Conservation (phyloP, 2,329 filamentous ascomycete species). For the Coniella vitis region DNA sequence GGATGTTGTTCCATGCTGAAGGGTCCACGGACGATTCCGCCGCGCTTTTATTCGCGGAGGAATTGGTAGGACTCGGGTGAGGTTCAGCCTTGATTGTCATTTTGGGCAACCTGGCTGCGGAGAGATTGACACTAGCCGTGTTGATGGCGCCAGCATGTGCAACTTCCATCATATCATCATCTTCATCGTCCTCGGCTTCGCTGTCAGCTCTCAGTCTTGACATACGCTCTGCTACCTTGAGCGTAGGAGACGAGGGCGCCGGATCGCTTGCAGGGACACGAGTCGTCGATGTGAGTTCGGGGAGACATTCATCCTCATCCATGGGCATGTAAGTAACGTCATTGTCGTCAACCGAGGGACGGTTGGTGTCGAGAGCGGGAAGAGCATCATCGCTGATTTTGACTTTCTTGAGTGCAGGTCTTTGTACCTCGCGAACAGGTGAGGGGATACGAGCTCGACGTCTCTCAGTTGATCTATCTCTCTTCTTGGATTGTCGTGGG, state of each 20-base stretch:
- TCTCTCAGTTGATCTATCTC: slow-evolving; percentile 67
- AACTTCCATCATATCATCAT: slow-evolving; percentile 83
- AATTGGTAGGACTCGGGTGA: slow-evolving; percentile 66
- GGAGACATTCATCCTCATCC: slow-evolving; percentile 53
- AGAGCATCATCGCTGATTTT: slow-evolving; percentile 45
- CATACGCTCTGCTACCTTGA: slow-evolving; percentile 71
- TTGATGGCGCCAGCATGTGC: slow-evolving; percentile 66
- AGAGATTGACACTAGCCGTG: slow-evolving; percentile 72
- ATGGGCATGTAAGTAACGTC: slow-evolving; percentile 48
- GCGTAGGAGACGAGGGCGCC: slow-evolving; percentile 76
- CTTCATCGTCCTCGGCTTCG: slow-evolving; percentile 61
- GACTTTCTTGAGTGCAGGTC: slow-evolving; percentile 48
- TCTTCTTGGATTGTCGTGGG: slow-evolving; percentile 51
- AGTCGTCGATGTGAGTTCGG: slow-evolving; percentile 25
- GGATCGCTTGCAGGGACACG: slow-evolving; percentile 78
- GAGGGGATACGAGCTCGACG: slow-evolving; percentile 77
- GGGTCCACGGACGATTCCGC: slow-evolving; percentile 60
- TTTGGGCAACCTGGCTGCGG: slow-evolving; percentile 70
- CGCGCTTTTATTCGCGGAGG: slow-evolving; percentile 62
- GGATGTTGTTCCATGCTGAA: slow-evolving; percentile 82
- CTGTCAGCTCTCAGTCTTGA: slow-evolving; percentile 41
- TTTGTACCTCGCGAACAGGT: slow-evolving; percentile 54
- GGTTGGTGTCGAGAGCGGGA: slow-evolving; percentile 44
- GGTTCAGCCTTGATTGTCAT: slow-evolving; percentile 63
- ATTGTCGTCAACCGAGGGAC: slow-evolving; percentile 43